Conservation (phyloP, 164 flowering plant genomes). For the Magnolia changhungtana region DNA sequence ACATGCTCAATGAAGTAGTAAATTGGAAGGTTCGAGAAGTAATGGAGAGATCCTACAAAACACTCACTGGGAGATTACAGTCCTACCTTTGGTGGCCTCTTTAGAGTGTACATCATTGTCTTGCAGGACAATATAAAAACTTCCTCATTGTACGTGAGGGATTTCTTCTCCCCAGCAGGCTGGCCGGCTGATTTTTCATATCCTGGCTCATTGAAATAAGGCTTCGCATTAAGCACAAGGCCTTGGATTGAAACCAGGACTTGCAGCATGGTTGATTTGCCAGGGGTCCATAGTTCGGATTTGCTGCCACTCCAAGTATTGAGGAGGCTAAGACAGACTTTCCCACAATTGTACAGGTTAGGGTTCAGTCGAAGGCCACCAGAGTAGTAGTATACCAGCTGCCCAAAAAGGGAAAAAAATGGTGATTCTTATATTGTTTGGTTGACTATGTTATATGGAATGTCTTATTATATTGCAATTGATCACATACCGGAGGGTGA, state of each 20-base stretch:
- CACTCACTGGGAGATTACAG: background rate
- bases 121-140: conserved; percentile 9
- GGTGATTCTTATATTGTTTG: background rate
- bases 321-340: conserved; percentile 86
- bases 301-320: conserved; percentile 85
- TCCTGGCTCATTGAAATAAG: conserved; percentile 93
- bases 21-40: background rate
- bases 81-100: conserved; percentile 11
- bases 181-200: conserved; percentile 20
- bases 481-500: conserved; percentile 11
- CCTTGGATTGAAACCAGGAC: conserved; percentile 90
- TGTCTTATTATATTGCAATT: background rate
- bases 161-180: conserved; percentile 10
- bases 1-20: too few species aligned
- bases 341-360: conserved; percentile 35
- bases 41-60: background rate
- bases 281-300: conserved; percentile 75
- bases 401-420: background rate
- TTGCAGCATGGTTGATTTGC: conserved; percentile 72
- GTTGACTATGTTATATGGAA: background rate
- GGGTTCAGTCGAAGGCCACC: conserved; percentile 13
- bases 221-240: conserved; percentile 84
- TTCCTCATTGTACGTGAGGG: conserved; percentile 9
- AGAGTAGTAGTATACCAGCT: conserved; percentile 12
- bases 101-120: conserved; percentile 8